phyloP scores from a whole-genome alignment of 2,329 filamentous ascomycete species.

The Dothideomycetes sp. region DNA sequence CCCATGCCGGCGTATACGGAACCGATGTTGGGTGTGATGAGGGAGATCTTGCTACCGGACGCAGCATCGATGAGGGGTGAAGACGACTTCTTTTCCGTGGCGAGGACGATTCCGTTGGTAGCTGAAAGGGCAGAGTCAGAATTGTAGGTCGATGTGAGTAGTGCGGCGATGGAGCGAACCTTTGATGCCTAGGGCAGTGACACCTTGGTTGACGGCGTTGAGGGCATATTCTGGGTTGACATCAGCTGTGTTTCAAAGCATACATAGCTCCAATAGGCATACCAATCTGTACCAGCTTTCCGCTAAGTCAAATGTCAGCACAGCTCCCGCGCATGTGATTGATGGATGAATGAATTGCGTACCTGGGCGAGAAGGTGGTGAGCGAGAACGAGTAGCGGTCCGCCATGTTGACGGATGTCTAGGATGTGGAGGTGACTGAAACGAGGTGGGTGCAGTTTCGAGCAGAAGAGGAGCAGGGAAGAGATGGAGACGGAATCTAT shows the following conservation, averaged over 20 bases:
- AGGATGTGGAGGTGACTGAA: not conserved
- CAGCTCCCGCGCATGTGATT: slow-evolving; percentile 15
- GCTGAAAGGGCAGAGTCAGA: slow-evolving; percentile 43
- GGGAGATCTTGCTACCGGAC: slow-evolving; percentile 92
- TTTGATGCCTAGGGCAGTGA: slow-evolving; percentile 97
- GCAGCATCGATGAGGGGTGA: slow-evolving; percentile 92
- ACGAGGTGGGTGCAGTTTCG: not conserved
- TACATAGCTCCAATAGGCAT: slow-evolving; percentile 18
- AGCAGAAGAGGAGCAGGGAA: not conserved
- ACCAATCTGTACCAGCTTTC: slow-evolving; percentile 99
- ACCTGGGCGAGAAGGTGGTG: slow-evolving; percentile 99
- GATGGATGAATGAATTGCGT: slow-evolving; percentile 36
- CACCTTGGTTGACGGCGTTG: slow-evolving; percentile 98
- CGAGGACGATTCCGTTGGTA: slow-evolving; percentile 96
- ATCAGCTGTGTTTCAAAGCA: not conserved
- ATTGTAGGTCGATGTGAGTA: not conserved
- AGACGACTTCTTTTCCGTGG: slow-evolving; percentile 98
- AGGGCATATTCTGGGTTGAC: slow-evolving; percentile 77
- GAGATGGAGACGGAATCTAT: too few species aligned
- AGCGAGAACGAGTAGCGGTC: slow-evolving; percentile 99
- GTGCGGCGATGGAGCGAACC: slow-evolving; percentile 43
- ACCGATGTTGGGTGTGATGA: slow-evolving; percentile 97
- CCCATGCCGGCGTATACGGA: slow-evolving; percentile 99
- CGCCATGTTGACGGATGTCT: slow-evolving; percentile 56
- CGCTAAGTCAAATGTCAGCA: slow-evolving; percentile 53